Evolutionary conservation across 2,329 filamentous ascomycete genomes (phyloP).

Genomic region (Pseudocercospora crystallina): DNA sequence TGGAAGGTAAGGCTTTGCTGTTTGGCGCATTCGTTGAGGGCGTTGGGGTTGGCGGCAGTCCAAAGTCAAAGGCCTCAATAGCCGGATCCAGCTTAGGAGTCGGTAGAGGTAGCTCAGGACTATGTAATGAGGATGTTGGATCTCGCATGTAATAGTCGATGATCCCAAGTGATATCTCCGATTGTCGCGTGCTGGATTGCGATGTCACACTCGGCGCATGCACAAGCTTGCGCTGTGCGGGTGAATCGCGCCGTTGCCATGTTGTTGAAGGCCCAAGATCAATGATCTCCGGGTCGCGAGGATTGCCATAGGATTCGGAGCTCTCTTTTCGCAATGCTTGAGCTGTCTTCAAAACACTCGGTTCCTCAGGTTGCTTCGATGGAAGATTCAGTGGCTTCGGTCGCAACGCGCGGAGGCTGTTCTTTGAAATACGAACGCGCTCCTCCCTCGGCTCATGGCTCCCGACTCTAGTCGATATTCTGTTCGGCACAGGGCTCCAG

Average conservation of each 20-base stretch:
- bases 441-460: slow-evolving; percentile 3
- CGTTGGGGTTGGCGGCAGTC: slow-evolving; percentile 20
- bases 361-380: slow-evolving; percentile 7
- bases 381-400: slow-evolving; percentile 11
- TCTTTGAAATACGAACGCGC: not conserved
- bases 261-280: slow-evolving; percentile 20
- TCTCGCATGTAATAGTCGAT: slow-evolving; percentile 33
- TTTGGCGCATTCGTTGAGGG: slow-evolving; percentile 1
- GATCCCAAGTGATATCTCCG: slow-evolving; percentile 34
- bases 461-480: not conserved
- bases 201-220: slow-evolving; percentile 21
- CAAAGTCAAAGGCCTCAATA: slow-evolving; percentile 32
- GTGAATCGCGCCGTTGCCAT: slow-evolving; percentile 20
- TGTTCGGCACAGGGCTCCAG: slow-evolving; percentile 6
- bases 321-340: slow-evolving; percentile 7
- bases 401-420: slow-evolving; percentile 2
- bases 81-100: slow-evolving; percentile 27
- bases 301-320: slow-evolving; percentile 10
- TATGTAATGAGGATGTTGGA: slow-evolving; percentile 22
- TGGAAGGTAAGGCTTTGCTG: not conserved
- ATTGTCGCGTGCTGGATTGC: slow-evolving; percentile 23
- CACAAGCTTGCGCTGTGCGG: slow-evolving; percentile 3
- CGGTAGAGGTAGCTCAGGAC: slow-evolving; percentile 21
- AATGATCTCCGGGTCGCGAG: slow-evolving; percentile 27
- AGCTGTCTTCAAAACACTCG: slow-evolving; percentile 1